These are phyloP conservation scores for Colletotrichum gigasporum DNA, from an alignment of 2,329 filamentous ascomycete species.

Conservation along the genomic window DNA sequence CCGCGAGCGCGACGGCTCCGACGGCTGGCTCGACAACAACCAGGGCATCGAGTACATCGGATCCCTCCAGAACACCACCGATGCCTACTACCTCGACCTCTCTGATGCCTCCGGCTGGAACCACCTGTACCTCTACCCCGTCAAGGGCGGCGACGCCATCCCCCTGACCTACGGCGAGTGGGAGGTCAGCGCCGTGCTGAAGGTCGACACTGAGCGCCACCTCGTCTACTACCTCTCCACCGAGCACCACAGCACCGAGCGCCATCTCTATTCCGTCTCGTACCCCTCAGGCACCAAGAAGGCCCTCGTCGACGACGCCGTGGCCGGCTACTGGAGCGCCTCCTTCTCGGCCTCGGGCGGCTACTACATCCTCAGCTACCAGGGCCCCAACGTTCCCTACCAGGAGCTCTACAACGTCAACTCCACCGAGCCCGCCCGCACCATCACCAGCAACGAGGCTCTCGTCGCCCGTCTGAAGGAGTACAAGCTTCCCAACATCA, in stretches of 20 bases:
- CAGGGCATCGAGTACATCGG: slow-evolving; percentile 66
- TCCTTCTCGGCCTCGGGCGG: slow-evolving; percentile 70
- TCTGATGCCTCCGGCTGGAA: slow-evolving; percentile 73
- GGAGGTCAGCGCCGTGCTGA: slow-evolving; percentile 69
- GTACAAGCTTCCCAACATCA: slow-evolving; percentile 72
- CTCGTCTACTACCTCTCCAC: slow-evolving; percentile 74
- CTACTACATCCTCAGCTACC: slow-evolving; percentile 74
- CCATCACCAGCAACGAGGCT: slow-evolving; percentile 67
- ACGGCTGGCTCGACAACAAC: slow-evolving; percentile 71
- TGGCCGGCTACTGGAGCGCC: slow-evolving; percentile 68
- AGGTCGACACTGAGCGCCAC: slow-evolving; percentile 64
- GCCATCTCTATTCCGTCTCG: slow-evolving; percentile 74
- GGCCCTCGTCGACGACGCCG: slow-evolving; percentile 68
- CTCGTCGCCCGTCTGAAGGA: slow-evolving; percentile 64
- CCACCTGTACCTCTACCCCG: slow-evolving; percentile 72
- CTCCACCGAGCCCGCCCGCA: slow-evolving; percentile 62
- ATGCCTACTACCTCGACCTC: slow-evolving; percentile 70
- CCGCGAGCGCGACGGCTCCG: slow-evolving; percentile 65
- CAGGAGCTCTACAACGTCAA: slow-evolving; percentile 72
- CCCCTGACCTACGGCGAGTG: slow-evolving; percentile 72
- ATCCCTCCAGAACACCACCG: slow-evolving; percentile 44
- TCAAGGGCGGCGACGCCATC: slow-evolving; percentile 62
- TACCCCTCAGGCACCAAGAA: slow-evolving; percentile 63
- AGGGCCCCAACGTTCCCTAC: slow-evolving; percentile 74
- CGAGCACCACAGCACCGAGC: slow-evolving; percentile 72